Evolutionary conservation across 345 rosid genomes (phyloP).

Genomic region (Brassica carinata): DNA sequence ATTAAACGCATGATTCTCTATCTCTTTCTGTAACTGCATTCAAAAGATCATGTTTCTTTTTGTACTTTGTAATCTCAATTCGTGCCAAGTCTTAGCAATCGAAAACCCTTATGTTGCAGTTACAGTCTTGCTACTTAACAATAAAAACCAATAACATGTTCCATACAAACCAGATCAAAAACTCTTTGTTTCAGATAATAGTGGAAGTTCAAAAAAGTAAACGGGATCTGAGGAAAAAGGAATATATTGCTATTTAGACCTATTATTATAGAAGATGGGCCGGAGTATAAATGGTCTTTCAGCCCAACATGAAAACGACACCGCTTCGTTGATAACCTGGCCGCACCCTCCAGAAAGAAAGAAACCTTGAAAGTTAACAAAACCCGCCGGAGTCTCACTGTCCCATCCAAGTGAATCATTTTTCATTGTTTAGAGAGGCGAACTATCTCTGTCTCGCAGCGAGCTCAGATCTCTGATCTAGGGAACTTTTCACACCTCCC

Average conservation of each 20-base stretch:
- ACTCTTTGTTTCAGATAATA: not conserved
- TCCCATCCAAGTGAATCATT: conserved; percentile 31
- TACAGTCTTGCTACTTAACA: not conserved
- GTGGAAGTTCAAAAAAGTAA: too few species aligned
- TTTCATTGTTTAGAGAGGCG: not conserved
- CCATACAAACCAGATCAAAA: not conserved
- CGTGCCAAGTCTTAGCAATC: conserved; percentile 25
- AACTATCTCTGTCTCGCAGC: conserved; percentile 8
- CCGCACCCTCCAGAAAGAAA: conserved; percentile 17
- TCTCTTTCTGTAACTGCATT: conserved; percentile 8
- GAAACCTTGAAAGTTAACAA: conserved; percentile 31
- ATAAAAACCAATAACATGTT: not conserved
- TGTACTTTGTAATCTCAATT: conserved; percentile 16
- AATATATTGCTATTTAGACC: not conserved
- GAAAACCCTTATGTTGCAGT: not conserved
- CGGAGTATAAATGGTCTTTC: not conserved
- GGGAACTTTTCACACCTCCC: not conserved
- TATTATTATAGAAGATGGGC: not conserved
- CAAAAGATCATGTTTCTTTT: conserved; percentile 14
- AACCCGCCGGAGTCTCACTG: conserved; percentile 31
- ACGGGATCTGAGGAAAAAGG: too few species aligned
- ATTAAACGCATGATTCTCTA: conserved; percentile 39
- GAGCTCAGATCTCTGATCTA: conserved; percentile 44
- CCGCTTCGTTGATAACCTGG: not conserved
- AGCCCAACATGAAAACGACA: not conserved